Evolutionary conservation across 176 grass and related monocot species (phyloP), one percentile per base, ranked within the genome.

Genomic region (Pontederia crassipes): DNA sequence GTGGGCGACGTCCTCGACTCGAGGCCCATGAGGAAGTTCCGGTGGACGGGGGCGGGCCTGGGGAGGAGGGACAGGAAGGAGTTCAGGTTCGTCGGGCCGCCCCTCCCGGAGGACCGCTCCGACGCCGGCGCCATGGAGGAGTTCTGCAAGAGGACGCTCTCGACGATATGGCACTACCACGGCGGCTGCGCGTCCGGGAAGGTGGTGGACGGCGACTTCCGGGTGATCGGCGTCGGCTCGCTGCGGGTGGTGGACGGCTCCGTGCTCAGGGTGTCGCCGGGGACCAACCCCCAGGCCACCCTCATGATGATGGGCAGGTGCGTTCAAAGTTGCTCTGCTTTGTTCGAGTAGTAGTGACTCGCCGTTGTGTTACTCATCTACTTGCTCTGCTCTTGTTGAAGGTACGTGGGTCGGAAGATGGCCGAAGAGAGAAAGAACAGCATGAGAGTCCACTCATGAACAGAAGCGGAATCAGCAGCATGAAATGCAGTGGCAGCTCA

Each of bases 231-330:
- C 10, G 40, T 64, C 0, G 73, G 12, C 0, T 65, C 77, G 1
- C 86, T 95, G 14, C 79, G 90, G 15, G 82, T 89, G 80, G 85
- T 95, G 54, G 90, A 95, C 49, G 85, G 82, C 17, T 89, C 86
- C 10, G 85, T 75, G 15, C 71, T 95, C 69, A 70, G 48, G 3
- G 77, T 83, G 51, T 89, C 90, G 11, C 90, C 86, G 12, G 90
- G 90, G 28, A 95, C 90, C 45, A 95, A 95, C 57, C 90, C 90
- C 20, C 90, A 95, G 67, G 90, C 90, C 61, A 89, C 86, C 20
- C 28, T 95, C 46, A 74, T 95, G 90, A 95, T 95, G 82, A 95
- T 89, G 82, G 86, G 90, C 82, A 86, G 90, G 90, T 95, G 20
- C 20, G 20, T 24, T 24, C 20, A 24, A 24, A 24, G 20, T 24